Base-by-base conservation (phyloP, 805 yeast genomes). In the Lachancea lanzarotensis region DNA sequence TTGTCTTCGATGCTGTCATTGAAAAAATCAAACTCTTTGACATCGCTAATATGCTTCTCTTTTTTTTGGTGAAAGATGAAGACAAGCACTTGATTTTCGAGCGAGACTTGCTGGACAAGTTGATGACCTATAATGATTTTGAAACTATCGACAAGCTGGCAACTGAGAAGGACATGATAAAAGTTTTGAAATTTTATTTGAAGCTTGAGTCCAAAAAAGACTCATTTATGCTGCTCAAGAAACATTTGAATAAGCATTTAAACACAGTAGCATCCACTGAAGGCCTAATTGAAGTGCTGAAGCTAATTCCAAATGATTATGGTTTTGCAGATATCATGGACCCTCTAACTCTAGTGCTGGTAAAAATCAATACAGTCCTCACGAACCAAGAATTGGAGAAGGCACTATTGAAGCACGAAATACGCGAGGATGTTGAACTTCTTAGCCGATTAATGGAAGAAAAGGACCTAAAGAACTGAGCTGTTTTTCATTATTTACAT, bases 101-200 rank as follows among this genome's bases (percentile, higher is more conserved):
- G 8, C 45, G 45, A 8, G 47, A 50, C 18, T 37, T 49, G 19
- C 48, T 60, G 11, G 48, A 54, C 2, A 43, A 52, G 13, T 51
- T 45, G 13, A 25, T 56, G 38, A 36, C 52, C 10, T 51, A 48
- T 42, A 57, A 57, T 48, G 66, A 60, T 46, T 63, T 58, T 40
- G 36, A 45, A 16, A 50, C 49, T 9, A 48, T 63, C 8, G 64
- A 63, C 32, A 34, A 30, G 17, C 45, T 19, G 2, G 30, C 53
- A 1, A 35, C 34, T 10, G 31, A 44, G 11, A 46, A 40, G 2
- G 54, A 52, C 19, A 45, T 59, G 27, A 18, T 51, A 13, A 40
- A 42, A 16, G 50, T 61, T 4, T 40, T 60, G 10, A 38, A 38
- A 6, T 54, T 52, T 33, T 61, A 59, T 35, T 17, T 49, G 17